phyloP scores from a whole-genome alignment of 1,284 basidiomycete genomes.

The Hymenochaete sp. region DNA sequence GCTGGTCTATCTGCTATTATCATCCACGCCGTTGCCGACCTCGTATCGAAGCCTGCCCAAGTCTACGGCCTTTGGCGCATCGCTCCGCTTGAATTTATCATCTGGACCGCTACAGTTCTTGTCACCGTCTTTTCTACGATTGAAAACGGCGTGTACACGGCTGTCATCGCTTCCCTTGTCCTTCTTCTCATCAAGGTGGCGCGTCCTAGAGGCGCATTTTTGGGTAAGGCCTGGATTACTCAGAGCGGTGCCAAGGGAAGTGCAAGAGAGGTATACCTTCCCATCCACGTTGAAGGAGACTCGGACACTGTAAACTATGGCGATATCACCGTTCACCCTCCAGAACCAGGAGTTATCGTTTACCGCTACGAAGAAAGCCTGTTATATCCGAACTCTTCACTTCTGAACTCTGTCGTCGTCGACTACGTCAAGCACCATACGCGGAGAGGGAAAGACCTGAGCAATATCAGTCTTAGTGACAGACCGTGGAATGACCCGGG shows the following conservation, averaged over 20 bases:
- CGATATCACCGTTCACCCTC: conserved; percentile 62
- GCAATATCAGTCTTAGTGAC: conserved; percentile 54
- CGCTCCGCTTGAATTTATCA: conserved; percentile 87
- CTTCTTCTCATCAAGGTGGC: conserved; percentile 89
- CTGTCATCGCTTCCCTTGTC: conserved; percentile 71
- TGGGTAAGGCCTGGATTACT: conserved; percentile 57
- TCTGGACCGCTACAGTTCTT: conserved; percentile 84
- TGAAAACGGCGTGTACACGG: conserved; percentile 93
- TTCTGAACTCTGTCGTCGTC: conserved; percentile 70
- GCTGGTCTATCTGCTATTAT: conserved; percentile 86
- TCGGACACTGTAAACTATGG: conserved; percentile 8
- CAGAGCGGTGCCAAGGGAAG: conserved; percentile 29
- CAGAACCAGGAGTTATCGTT: conserved; percentile 81
- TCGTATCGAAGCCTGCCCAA: conserved; percentile 82
- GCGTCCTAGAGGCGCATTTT: conserved; percentile 86
- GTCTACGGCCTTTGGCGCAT: conserved; percentile 93
- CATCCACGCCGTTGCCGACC: conserved; percentile 90
- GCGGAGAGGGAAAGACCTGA: conserved; percentile 70
- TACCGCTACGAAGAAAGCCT: conserved; percentile 94
- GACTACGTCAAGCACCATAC: conserved; percentile 76
- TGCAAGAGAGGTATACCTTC: conserved; percentile 79
- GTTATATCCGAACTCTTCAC: conserved; percentile 87
- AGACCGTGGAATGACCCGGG: conserved; percentile 95
- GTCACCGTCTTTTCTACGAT: conserved; percentile 84
- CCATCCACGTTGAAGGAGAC: conserved; percentile 46